A percentile compares a stretch with the other conserved stretches of the same genome.
These are phyloP conservation scores for Gamsiella multidivaricata DNA, from an alignment of 192 early-diverging fungal species.

Conservation along the genomic window DNA sequence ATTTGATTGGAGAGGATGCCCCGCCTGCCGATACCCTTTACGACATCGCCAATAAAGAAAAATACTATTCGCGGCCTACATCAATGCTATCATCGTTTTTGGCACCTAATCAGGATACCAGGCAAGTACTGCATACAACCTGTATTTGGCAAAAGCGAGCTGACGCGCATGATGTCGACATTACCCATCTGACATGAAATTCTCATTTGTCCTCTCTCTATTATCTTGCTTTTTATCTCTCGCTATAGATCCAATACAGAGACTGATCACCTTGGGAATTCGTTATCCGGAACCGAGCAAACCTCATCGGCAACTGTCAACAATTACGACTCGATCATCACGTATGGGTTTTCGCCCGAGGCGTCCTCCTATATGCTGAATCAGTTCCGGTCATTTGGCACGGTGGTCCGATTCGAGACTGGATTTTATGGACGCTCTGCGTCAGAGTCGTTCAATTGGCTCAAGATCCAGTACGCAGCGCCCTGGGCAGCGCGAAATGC, in stretches of 20 bases:
- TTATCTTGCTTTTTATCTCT: not conserved
- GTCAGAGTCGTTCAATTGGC: conserved; percentile 41
- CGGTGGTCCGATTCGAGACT: conserved; percentile 19
- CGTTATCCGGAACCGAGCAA: too few relatives aligned
- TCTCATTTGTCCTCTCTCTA: not conserved
- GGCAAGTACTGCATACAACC: not conserved
- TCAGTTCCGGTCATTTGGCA: conserved; percentile 40
- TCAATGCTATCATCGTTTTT: conserved; percentile 1
- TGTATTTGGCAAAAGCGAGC: too few relatives aligned
- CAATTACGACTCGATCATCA: conserved; percentile 27
- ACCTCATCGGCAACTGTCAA: too few relatives aligned
- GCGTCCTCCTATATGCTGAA: conserved; percentile 34
- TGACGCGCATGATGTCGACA: not conserved
- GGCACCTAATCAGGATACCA: conserved; percentile 8
- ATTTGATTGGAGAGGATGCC: conserved; percentile 38
- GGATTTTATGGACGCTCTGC: conserved; percentile 22
- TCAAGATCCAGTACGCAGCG: conserved; percentile 32
- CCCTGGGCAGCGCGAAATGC: conserved; percentile 39
- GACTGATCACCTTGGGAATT: not conserved
- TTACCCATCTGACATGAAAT: not conserved
- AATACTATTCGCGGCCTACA: conserved; percentile 18
- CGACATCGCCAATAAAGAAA: conserved; percentile 42
- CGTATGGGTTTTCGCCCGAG: conserved; percentile 43
- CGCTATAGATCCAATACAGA: not conserved
- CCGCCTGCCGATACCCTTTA: conserved; percentile 39